These are phyloP conservation scores for Mucor racemosus DNA, from an alignment of 371 early-diverging fungal species.

Conservation along the genomic window DNA sequence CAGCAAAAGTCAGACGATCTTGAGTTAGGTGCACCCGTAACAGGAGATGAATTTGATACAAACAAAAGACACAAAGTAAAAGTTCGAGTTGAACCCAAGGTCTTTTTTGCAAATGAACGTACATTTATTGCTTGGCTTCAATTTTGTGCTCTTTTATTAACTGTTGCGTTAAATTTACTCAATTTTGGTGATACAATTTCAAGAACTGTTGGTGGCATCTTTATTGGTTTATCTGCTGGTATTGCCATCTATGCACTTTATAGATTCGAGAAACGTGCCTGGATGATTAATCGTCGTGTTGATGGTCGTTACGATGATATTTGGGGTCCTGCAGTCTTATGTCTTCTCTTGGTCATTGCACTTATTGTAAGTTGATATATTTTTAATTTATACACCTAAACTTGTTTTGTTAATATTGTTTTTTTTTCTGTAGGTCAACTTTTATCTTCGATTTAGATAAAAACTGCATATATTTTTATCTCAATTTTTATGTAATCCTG, in stretches of 20 bases:
- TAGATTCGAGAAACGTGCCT: constrained; percentile 88
- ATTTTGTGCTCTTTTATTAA: constrained; percentile 74
- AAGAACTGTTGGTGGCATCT: constrained; percentile 47
- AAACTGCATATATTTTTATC: constrained; percentile 11
- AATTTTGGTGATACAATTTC: constrained; percentile 71
- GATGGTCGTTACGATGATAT: constrained; percentile 63
- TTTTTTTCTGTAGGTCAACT: constrained; percentile 28
- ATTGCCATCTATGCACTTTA: constrained; percentile 86
- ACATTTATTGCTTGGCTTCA: constrained; percentile 95
- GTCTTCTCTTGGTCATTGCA: constrained; percentile 71
- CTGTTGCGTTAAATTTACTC: constrained; percentile 76
- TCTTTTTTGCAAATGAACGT: constrained; percentile 99
- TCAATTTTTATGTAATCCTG: constrained; percentile 1
- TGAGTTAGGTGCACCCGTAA: constrained; percentile 18
- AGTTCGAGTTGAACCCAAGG: constrained; percentile 97
- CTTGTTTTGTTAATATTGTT: neutral
- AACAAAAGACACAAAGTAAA: constrained; percentile 23
- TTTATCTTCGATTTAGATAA: constrained; percentile 38
- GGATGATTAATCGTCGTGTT: constrained; percentile 58
- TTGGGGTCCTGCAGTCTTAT: constrained; percentile 81
- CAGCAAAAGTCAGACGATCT: constrained; percentile 84
- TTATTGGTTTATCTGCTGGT: constrained; percentile 70
- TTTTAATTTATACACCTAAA: neutral
- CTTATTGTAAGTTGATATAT: constrained; percentile 25
- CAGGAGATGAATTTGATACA: constrained; percentile 28